Percentiles rank a stretch among this genome's conserved stretches.
These are phyloP conservation scores for Discostella stelligeroides DNA, from an alignment of 108 stramenopile genomes.

Conservation along the genomic window DNA sequence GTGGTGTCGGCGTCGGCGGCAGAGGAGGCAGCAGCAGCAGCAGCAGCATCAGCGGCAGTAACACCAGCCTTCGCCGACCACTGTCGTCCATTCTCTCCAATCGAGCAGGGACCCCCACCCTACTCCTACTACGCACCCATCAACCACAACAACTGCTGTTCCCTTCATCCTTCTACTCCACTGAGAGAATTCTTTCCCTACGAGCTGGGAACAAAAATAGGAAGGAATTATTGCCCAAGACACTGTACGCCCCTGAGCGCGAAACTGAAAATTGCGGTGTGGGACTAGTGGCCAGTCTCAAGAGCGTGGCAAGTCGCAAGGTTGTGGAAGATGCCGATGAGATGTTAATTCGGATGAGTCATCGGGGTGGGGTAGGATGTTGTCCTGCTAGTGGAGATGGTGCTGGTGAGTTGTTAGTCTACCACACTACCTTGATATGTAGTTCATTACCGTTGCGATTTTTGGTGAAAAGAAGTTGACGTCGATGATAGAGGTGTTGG, in stretches of 20 bases:
- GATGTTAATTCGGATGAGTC: slow-evolving; percentile 97
- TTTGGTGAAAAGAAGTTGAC: too few relatives aligned
- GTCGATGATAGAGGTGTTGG: too few relatives aligned
- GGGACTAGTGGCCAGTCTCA: slow-evolving; percentile 86
- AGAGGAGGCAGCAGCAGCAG: too few relatives aligned
- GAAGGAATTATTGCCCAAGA: slow-evolving; percentile 39
- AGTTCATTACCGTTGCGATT: too few relatives aligned
- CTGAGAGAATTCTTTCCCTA: slow-evolving; percentile 68
- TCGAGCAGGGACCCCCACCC: slow-evolving; percentile 1
- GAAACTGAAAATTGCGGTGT: slow-evolving; percentile 93
- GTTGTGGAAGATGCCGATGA: slow-evolving; percentile 96
- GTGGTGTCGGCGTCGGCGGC: not conserved
- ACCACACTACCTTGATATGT: too few relatives aligned
- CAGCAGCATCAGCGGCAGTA: too few relatives aligned
- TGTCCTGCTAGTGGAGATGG: slow-evolving; percentile 92
- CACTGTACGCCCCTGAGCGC: slow-evolving; percentile 68
- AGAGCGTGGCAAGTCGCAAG: slow-evolving; percentile 80
- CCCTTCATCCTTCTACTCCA: slow-evolving; percentile 56
- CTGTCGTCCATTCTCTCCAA: too few relatives aligned
- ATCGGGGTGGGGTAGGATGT: slow-evolving; percentile 94
- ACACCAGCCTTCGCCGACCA: not conserved
- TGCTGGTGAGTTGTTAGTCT: slow-evolving; percentile 67
- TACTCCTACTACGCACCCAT: not conserved
- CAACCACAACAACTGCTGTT: slow-evolving; percentile 37
- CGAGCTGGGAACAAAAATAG: slow-evolving; percentile 40